Evolutionary conservation across 371 early-diverging fungal genomes (phyloP).

Genomic region (Mucor sp.): DNA sequence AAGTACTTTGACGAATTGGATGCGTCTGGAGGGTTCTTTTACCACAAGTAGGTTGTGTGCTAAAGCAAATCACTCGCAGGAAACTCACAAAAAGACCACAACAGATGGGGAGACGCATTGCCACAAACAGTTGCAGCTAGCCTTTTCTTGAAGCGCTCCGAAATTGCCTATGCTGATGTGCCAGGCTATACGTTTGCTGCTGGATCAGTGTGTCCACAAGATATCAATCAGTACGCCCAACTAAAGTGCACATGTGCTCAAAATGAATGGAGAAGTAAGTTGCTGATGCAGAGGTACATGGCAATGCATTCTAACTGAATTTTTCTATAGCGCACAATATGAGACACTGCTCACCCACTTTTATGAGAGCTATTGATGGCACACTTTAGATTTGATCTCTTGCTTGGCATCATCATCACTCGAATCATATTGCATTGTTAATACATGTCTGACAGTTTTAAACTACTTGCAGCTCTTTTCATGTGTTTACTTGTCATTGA

Average conservation of each 20-base stretch:
- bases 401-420: neutral
- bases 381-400: neutral
- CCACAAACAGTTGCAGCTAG: slow-evolving; percentile 84
- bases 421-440: slow-evolving; percentile 12
- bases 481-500: too few relatives aligned
- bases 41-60: slow-evolving; percentile 66
- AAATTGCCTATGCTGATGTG: slow-evolving; percentile 1
- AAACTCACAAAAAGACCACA: slow-evolving; percentile 32
- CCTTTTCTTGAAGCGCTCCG: slow-evolving; percentile 59
- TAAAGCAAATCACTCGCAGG: neutral
- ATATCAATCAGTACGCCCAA: neutral
- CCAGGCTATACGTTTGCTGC: neutral
- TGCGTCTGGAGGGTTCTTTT: slow-evolving; percentile 84
- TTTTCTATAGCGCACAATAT: neutral
- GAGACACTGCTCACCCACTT: neutral
- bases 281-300: neutral
- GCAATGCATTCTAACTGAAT: neutral
- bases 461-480: slow-evolving; percentile 20
- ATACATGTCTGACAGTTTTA: slow-evolving; percentile 24
- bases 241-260: slow-evolving; percentile 11
- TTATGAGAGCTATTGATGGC: neutral
- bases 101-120: slow-evolving; percentile 58
- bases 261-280: neutral
- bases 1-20: slow-evolving; percentile 83
- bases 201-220: slow-evolving; percentile 1